phyloP scores from a whole-genome alignment of 2,329 filamentous ascomycete species.

The Knufia fluminis region DNA sequence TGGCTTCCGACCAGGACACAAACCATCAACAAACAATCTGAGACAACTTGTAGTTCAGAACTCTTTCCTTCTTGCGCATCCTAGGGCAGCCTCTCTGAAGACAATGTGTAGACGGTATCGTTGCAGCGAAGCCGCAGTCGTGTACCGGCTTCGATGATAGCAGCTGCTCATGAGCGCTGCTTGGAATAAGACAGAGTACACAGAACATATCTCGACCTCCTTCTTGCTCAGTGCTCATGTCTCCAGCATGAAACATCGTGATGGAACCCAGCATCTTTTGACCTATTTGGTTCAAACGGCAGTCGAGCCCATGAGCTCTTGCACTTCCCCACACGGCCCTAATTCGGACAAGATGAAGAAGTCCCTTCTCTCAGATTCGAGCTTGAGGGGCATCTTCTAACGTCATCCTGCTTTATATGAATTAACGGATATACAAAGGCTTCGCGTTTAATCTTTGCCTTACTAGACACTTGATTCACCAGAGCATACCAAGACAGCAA shows the following conservation, averaged over 20 bases:
- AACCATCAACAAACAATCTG: too few relatives aligned
- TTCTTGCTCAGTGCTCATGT: too few relatives aligned
- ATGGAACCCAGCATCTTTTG: neutral
- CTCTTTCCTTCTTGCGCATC: too few relatives aligned
- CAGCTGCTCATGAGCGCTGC: too few relatives aligned
- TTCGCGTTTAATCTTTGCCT: neutral
- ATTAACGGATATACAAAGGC: neutral
- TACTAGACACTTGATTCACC: neutral
- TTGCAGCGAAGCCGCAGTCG: too few relatives aligned
- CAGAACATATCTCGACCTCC: too few relatives aligned
- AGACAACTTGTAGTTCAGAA: too few relatives aligned
- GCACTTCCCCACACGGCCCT: neutral
- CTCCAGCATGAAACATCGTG: neutral
- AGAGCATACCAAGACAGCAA: neutral
- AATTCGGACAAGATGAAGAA: neutral
- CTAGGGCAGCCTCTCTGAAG: too few relatives aligned
- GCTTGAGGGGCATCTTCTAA: neutral
- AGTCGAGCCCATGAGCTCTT: neutral
- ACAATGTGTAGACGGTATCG: too few relatives aligned
- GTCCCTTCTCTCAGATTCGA: neutral
- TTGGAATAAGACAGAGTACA: too few relatives aligned
- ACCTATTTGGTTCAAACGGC: neutral
- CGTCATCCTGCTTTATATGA: neutral
- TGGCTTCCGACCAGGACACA: too few relatives aligned
- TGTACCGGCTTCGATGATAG: too few relatives aligned